Base-by-base conservation (phyloP, 2,329 filamentous ascomycete species). In the Tolypocladium nubicola region DNA sequence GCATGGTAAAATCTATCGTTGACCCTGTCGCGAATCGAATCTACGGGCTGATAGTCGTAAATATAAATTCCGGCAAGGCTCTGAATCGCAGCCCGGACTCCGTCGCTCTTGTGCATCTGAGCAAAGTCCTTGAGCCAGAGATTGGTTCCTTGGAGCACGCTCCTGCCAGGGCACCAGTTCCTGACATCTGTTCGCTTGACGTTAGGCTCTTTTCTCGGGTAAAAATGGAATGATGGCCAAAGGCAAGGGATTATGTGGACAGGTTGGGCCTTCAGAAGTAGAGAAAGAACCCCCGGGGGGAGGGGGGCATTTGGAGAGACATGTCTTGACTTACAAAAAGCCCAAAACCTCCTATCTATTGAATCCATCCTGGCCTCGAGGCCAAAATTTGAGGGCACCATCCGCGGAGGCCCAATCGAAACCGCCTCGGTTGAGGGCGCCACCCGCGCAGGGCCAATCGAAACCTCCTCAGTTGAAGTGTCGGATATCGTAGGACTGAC, bases 81-180 rank as follows among this genome's bases (percentile, higher is more conserved):
- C 49, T 73, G 70, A n/a, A 75, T 73, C 7, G 73, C 73, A 33
- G 67, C 63, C 4, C 66, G 62, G 10, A 75, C 70, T 23, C 71
- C 71, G 16, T 62, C 58, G 33, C 65, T 67, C 30, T 68, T 64
- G 26, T 71, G 68, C 70, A 75, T 73, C n/a, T 67, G 64, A 6
- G 71, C 71, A 53, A 75, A 72, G 47, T 75, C 71, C 11, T 65
- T 67, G 19, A 74, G 61, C 73, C 73, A 75, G 1, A 73, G 63
- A 57, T 75, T 75, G 23, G 73, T 73, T 16, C 65, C 67, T 8
- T 59, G 58, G 3, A 75, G 61, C 19, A 75, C 67, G 56, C 70
- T 75, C 52, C 73, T 66, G 7, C 73, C 73, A 1, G 73, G 70
- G 40, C 73, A 75, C 73, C 73, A 75, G 23, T 74, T 74, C 10